Conservation (phyloP, 306 rosid genomes). For the Rosa chinensis region DNA sequence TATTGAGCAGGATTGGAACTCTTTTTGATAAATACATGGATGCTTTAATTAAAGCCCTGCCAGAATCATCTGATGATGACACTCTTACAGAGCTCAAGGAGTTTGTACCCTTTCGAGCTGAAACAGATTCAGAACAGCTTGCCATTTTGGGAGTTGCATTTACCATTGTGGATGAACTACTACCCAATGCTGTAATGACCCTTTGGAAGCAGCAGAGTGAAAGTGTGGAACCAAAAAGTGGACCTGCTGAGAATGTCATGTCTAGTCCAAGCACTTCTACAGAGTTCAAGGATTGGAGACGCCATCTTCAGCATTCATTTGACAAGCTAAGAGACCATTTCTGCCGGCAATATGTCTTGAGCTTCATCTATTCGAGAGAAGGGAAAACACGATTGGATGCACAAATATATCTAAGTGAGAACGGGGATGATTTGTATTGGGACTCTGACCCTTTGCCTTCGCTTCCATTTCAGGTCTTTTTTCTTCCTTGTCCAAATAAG, state of each 20-base stretch:
- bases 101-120: conserved; percentile 69
- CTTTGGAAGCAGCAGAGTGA: conserved; percentile 66
- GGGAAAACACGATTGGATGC: conserved; percentile 87
- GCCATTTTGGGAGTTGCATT: conserved; percentile 84
- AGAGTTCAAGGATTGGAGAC: conserved; percentile 93
- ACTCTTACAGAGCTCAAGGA: conserved; percentile 78
- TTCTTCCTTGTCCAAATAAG: conserved; percentile 23
- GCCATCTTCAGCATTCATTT: conserved; percentile 87
- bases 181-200: conserved; percentile 72
- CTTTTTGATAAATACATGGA: conserved; percentile 91
- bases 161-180: conserved; percentile 79
- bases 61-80: conserved; percentile 93
- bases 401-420: conserved; percentile 64
- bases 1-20: conserved; percentile 61
- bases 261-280: conserved; percentile 48
- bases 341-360: conserved; percentile 81
- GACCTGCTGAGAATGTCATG: conserved; percentile 42
- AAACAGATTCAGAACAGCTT: conserved; percentile 94
- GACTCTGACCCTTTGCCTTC: conserved; percentile 77
- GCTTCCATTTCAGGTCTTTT: conserved; percentile 91
- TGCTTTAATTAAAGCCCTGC: conserved; percentile 75
- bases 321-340: conserved; percentile 97
- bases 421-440: conserved; percentile 62
- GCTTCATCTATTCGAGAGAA: conserved; percentile 96
- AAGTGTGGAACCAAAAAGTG: conserved; percentile 51